phyloP scores from a whole-genome alignment of 169 alveolate genomes.

The Cyclospora cayetanensis region DNA sequence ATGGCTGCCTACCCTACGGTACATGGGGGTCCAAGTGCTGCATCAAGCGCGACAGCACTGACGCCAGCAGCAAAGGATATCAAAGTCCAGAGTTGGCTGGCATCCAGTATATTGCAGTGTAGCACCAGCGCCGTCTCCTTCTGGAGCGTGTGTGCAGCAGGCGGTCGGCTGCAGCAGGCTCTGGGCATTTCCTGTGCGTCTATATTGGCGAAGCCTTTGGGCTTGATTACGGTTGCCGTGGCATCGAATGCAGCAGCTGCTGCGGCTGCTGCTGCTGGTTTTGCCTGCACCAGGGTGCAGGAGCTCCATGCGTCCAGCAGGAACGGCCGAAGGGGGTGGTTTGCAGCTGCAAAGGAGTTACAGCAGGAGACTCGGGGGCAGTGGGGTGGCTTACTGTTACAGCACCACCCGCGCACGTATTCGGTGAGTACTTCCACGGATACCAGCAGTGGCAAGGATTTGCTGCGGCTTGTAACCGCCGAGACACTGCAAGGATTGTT shows the following conservation, averaged over 20 bases:
- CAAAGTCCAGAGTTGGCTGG: too few species aligned
- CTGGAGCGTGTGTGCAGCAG: background rate
- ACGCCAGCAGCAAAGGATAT: too few species aligned
- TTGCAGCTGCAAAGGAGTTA: slow-evolving; percentile 29
- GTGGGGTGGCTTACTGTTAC: slow-evolving; percentile 39
- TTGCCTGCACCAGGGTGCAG: background rate
- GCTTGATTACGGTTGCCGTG: slow-evolving; percentile 2
- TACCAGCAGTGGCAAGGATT: background rate
- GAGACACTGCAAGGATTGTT: background rate
- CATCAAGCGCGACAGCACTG: too few species aligned
- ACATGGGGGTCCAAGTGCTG: too few species aligned
- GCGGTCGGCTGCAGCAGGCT: background rate
- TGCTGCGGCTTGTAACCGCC: background rate
- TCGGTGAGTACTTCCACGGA: too few species aligned
- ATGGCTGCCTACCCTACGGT: too few species aligned
- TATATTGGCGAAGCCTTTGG: background rate
- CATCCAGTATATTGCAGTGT: slow-evolving; percentile 26
- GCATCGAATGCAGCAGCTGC: background rate
- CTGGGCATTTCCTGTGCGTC: slow-evolving; percentile 7
- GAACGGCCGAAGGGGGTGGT: too few species aligned
- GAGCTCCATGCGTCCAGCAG: too few species aligned
- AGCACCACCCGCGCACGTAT: too few species aligned
- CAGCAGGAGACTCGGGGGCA: slow-evolving; percentile 31
- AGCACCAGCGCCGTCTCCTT: background rate
- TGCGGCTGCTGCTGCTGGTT: background rate